A percentile compares a stretch with the other conserved stretches of the same genome.
phyloP scores from a whole-genome alignment of 805 yeast species.

The Brettanomyces custersianus region DNA sequence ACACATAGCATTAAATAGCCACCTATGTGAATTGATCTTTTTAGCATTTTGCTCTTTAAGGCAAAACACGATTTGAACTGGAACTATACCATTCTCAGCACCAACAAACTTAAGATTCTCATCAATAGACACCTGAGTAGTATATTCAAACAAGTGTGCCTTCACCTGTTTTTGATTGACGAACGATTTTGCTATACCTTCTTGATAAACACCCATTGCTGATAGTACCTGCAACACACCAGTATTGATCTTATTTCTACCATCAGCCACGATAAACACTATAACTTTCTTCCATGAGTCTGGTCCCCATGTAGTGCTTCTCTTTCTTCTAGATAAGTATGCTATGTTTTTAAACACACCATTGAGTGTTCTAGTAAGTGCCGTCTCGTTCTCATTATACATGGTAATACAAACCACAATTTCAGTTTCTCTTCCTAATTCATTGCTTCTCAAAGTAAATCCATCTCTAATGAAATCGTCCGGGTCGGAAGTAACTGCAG shows the following conservation, averaged over 20 bases:
- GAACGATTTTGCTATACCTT: slow-evolving; percentile 89
- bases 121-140: slow-evolving; percentile 90
- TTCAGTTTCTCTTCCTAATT: slow-evolving; percentile 85
- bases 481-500: slow-evolving; percentile 93
- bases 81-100: slow-evolving; percentile 81
- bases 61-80: slow-evolving; percentile 90
- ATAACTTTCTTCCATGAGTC: slow-evolving; percentile 97
- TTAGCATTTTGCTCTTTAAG: slow-evolving; percentile 87
- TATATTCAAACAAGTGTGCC: slow-evolving; percentile 92
- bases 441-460: slow-evolving; percentile 78
- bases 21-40: slow-evolving; percentile 94
- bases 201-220: slow-evolving; percentile 95
- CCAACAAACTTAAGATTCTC: slow-evolving; percentile 85
- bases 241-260: slow-evolving; percentile 79
- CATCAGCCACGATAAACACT: slow-evolving; percentile 87
- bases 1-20: slow-evolving; percentile 94
- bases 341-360: slow-evolving; percentile 90
- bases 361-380: slow-evolving; percentile 89
- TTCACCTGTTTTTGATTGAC: slow-evolving; percentile 88
- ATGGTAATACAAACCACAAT: slow-evolving; percentile 87
- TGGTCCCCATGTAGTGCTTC: slow-evolving; percentile 87
- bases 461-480: slow-evolving; percentile 75
- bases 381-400: slow-evolving; percentile 91
- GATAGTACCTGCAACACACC: slow-evolving; percentile 83
- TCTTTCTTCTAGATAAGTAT: slow-evolving; percentile 71